Percentiles rank a stretch among this genome's conserved stretches.
phyloP scores from a whole-genome alignment of 129 eudicot genomes.

The Saussurea involucrata region DNA sequence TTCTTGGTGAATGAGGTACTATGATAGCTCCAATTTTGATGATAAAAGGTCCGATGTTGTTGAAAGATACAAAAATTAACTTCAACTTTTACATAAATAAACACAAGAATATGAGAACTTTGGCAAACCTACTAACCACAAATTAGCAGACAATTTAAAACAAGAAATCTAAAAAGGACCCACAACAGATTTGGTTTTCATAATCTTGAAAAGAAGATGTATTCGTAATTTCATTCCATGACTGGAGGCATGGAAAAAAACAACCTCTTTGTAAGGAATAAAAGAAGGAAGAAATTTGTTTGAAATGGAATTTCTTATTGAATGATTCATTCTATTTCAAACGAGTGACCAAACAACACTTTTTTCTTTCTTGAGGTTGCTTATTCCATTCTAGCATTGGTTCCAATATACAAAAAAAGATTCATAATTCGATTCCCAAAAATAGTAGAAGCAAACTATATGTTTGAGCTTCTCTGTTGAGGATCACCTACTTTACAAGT shows the following conservation, averaged over 20 bases:
- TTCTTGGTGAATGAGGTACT: not conserved
- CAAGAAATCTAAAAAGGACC: not conserved
- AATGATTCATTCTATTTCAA: not conserved
- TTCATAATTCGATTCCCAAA: not conserved
- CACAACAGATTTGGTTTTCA: not conserved
- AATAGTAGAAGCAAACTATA: not conserved
- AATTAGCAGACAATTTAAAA: not conserved
- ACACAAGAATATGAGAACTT: not conserved
- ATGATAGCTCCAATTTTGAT: not conserved
- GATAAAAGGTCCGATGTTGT: not conserved
- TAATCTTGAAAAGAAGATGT: not conserved
- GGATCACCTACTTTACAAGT: not conserved
- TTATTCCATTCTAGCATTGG: not conserved
- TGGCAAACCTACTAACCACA: not conserved
- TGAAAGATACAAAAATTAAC: not conserved
- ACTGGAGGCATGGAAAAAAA: not conserved
- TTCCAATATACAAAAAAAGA: not conserved
- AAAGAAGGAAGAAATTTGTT: not conserved
- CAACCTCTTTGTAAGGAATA: not conserved
- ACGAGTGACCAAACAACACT: not conserved
- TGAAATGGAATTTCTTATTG: not conserved
- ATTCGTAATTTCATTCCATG: not conserved
- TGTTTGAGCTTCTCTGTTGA: not conserved
- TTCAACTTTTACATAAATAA: not conserved
- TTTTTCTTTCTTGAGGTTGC: not conserved